phyloP scores from a whole-genome alignment of 768 basidiomycete genomes.

The Suillus luteus region DNA sequence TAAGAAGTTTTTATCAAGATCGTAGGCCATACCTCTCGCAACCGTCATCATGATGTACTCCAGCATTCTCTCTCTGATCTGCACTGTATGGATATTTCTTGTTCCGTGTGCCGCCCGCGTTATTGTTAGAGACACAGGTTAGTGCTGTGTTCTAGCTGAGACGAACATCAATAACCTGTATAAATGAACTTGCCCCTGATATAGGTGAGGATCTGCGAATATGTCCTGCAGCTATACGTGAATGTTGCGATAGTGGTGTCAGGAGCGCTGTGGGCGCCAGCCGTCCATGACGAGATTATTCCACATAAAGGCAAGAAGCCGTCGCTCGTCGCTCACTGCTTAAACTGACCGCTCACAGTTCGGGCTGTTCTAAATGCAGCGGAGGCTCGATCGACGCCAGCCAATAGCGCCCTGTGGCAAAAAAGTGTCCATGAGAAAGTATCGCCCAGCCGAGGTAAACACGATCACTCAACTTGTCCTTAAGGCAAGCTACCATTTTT shows the following conservation, averaged over 20 bases:
- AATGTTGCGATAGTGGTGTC: background rate
- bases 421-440: background rate
- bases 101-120: background rate
- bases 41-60: slow-evolving; percentile 2
- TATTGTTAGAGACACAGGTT: slow-evolving; percentile 6
- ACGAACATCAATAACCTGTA: slow-evolving; percentile 1
- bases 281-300: background rate
- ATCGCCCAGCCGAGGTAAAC: slow-evolving; percentile 8
- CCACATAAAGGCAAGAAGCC: slow-evolving; percentile 2
- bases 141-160: background rate
- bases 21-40: slow-evolving; percentile 2
- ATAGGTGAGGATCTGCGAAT: slow-evolving; percentile 1
- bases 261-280: slow-evolving; percentile 2
- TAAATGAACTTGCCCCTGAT: slow-evolving; percentile 1
- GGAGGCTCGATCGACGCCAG: slow-evolving; percentile 1
- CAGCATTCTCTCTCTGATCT: background rate
- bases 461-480: background rate
- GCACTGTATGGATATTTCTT: background rate
- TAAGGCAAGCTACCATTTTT: slow-evolving; percentile 1
- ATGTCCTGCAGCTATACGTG: background rate
- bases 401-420: background rate
- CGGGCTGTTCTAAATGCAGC: background rate
- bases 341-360: slow-evolving; percentile 2
- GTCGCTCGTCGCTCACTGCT: background rate
- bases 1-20: background rate